Evolutionary conservation across 2,329 filamentous ascomycete species (phyloP), one percentile per base, ranked within the genome.

Genomic region (Didymella pomorum): DNA sequence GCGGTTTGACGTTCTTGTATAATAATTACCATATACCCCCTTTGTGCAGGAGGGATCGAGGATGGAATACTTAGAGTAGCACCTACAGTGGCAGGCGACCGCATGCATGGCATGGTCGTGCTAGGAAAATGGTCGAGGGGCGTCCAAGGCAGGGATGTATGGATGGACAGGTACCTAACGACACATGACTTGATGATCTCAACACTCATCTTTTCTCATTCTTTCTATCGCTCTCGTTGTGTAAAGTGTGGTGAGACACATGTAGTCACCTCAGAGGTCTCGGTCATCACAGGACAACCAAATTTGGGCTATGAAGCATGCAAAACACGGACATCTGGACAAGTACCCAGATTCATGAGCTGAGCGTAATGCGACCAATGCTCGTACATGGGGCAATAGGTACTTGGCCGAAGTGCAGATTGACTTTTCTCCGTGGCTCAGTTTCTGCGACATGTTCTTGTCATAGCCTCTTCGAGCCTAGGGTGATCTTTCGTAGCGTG

Each of bases 21-120:
- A 61, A n/a, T 57, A 53, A 51, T 58, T 58, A 61, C 29, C 52
- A 61, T 58, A 61, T 61, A 61, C 54, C 58, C 58, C 45, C 35
- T 54, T 61, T 54, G 41, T 52, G 56, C 33, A 51, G 51, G 49
- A 47, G 25, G 35, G 31, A 42, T 23, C 11, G 28, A 52, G 37
- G 21, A 31, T 21, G 20, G 21, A 20, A 6, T 48, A 48, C 46
- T 33, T 37, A 26, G 29, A 47, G 18, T 20, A 33, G 26, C 23
- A 28, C 33, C 23, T 39, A 46, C 20, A 49, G 45, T 28, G 33
- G 45, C 35, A 31, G 45, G 52, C 35, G 28, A 42, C 26, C 44
- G 31, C n/a, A 18, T 20, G 3, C n/a, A 26, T 16, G 31, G 29
- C 21, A 37, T 18, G 46, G 46, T 26, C 20, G 28, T 18, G 14